Evolutionary conservation across 352 stramenopile species (phyloP), one percentile per base, ranked within the genome.

Genomic region (Globisporangium iwayamae): DNA sequence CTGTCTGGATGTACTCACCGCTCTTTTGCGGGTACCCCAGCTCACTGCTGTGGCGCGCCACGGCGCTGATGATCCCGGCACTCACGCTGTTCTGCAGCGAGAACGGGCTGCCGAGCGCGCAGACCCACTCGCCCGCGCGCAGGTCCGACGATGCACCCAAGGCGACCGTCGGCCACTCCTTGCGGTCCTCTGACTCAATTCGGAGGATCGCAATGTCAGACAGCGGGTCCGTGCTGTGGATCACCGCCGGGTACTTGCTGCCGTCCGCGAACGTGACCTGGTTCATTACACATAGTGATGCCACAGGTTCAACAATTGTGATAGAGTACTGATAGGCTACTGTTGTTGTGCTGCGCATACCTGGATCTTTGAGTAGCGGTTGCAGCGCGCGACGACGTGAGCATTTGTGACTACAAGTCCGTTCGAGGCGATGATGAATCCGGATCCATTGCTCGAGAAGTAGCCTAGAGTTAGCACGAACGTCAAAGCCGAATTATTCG

Each of bases 391-490:
- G 22, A 98, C 80, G 4, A 98, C 93, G 61, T 98, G 93, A 1
- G 91, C 91, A 60, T 98, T 98, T 32, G 93, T 98, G 46, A 97
- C 88, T 25, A 98, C 85, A 22, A 97, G 70, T 4, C 93, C 93
- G 50, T 94, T 82, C 10, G 70, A 67, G 8, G 79, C 78, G 20
- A 98, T 94, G 61, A 98, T 91, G 54, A 98, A 98, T n/a, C 93
- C 93, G 36, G 85, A 97, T 3, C 93, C 93, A 67, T 93, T 92
- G 61, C 79, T 92, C n/a, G 72, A 78, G 45, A 83, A 68, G 46
- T 90, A 89, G 9, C 83, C 81, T 89, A 28, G 5, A 6, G 11
- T 28, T 25, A n/a, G 43, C 43, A 51, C 7, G 1, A 28, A 28
- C 25, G 25, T 28, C 25, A 28, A 28, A 28, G 25, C 1, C 25